Base-by-base conservation (phyloP, 345 rosid genomes). In the Clausena lansium region DNA sequence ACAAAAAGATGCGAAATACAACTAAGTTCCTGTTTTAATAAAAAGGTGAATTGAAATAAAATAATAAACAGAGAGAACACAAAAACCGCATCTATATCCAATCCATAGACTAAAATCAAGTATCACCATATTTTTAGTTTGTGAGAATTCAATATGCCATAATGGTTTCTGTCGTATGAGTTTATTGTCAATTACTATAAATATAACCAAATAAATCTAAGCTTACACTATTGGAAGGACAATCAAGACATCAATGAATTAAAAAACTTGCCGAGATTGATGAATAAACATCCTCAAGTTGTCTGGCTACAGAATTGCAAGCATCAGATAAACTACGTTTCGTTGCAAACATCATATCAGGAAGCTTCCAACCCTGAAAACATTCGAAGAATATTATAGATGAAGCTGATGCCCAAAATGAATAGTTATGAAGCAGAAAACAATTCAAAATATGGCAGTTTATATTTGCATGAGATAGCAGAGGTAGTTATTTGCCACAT, bases 291-390 rank as follows among this genome's bases (percentile, higher is more conserved):
- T 78, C 88, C 71, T 92, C 97, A 71, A 96, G 94, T 76, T 90
- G 93, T 76, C 85, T 89, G 80, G 91, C 95, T 67, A 96, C 83
- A 73, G 87, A 79, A 75, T 85, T 82, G 78, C 97, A 86, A 74
- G 99, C 97, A 78, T 94, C 99, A 78, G 93, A 87, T 79, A 96
- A 85, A 79, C 95, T 83, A 63, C 95, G 95, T 78, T 90, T 91
- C 4, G 99, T 92, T 6, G 97, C 98, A 87, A 96, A 96, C 97
- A 88, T 94, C 87, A 96, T 78, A 86, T 96, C 95, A 58, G 97
- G 93, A 89, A 96, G 93, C 70, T 90, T 91, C 94, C 94, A 96
- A 2, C 99, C 99, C 98, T 96, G 84, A 63, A 68, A 80, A 54
- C 36, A 73, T 75, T 78, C 41, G 68, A 35, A 28, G 14, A 73